phyloP scores from a whole-genome alignment of 225 moss, liverwort and hornwort genomes.

The Bryoerythrophyllum caledonicum region DNA sequence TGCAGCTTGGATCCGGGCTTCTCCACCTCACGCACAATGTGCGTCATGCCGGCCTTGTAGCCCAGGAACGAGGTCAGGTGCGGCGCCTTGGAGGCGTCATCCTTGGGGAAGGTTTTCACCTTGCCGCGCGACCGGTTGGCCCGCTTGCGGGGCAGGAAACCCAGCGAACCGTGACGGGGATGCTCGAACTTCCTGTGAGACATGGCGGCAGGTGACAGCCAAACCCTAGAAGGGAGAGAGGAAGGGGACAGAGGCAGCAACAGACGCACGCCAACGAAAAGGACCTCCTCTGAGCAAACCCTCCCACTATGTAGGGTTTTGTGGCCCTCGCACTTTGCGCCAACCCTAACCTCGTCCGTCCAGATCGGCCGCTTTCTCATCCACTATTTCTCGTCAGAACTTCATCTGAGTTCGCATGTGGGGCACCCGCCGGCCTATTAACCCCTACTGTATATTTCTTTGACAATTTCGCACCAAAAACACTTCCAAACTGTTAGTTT shows the following conservation, averaged over 20 bases:
- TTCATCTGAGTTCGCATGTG: too few species aligned
- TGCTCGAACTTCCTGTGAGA: constrained; percentile 37
- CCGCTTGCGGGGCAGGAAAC: constrained; percentile 71
- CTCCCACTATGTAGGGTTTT: constrained; percentile 3
- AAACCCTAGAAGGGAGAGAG: too few species aligned
- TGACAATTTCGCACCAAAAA: too few species aligned
- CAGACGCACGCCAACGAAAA: background rate
- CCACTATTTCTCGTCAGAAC: too few species aligned
- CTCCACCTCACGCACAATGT: constrained; percentile 74
- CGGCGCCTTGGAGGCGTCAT: constrained; percentile 43
- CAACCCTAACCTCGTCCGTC: constrained; percentile 2
- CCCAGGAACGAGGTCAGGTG: constrained; percentile 67
- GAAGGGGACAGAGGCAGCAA: background rate
- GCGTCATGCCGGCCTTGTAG: constrained; percentile 84
- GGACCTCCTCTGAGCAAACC: fast-evolving
- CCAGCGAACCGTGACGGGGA: constrained; percentile 75
- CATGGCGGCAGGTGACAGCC: constrained; percentile 31
- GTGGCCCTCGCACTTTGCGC: background rate
- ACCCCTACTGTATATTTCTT: too few species aligned
- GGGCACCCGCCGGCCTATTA: too few species aligned
- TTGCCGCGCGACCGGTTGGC: constrained; percentile 22
- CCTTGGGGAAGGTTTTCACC: constrained; percentile 79
- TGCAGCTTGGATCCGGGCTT: constrained; percentile 40
- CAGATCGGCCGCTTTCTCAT: too few species aligned
- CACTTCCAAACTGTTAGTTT: too few species aligned